phyloP scores from a whole-genome alignment of 2,329 filamentous ascomycete genomes.

The Arthrinium puccinioides region DNA sequence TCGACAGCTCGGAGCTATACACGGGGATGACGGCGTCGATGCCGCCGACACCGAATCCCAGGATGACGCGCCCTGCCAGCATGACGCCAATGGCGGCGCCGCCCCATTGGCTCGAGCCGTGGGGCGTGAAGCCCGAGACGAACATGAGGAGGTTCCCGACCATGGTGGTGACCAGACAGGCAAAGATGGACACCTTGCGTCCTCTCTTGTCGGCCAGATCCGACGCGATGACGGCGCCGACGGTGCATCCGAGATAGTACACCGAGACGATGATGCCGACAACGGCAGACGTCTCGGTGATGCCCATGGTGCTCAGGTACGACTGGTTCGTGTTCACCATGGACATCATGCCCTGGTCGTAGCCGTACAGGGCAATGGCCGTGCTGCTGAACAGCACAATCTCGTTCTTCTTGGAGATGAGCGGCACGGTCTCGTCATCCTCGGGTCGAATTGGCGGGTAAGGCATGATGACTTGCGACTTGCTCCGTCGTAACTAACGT shows the following conservation, averaged over 20 bases:
- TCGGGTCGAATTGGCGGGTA: slow-evolving; percentile 18
- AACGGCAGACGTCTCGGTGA: slow-evolving; percentile 38
- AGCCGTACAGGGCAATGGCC: slow-evolving; percentile 28
- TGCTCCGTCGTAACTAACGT: no score
- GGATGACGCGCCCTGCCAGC: slow-evolving; percentile 19
- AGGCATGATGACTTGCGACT: slow-evolving; percentile 19
- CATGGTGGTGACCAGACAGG: slow-evolving; percentile 43
- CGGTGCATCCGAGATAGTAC: slow-evolving; percentile 55
- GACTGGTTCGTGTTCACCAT: slow-evolving; percentile 26
- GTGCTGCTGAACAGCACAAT: slow-evolving; percentile 30
- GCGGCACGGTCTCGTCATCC: slow-evolving; percentile 10
- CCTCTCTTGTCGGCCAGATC: slow-evolving; percentile 45
- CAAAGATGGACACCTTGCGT: slow-evolving; percentile 47
- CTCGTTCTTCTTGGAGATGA: slow-evolving; percentile 24
- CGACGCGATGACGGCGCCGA: slow-evolving; percentile 50
- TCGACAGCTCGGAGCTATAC: slow-evolving; percentile 48
- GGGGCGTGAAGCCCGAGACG: slow-evolving; percentile 40
- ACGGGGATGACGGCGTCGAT: slow-evolving; percentile 55
- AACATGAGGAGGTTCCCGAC: slow-evolving; percentile 56
- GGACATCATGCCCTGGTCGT: slow-evolving; percentile 28
- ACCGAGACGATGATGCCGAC: slow-evolving; percentile 54
- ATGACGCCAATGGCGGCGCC: slow-evolving; percentile 39
- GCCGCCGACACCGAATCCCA: slow-evolving; percentile 46
- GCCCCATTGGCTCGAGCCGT: slow-evolving; percentile 28
- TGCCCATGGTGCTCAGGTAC: slow-evolving; percentile 52